Conservation (phyloP, 2,329 filamentous ascomycete species). For the Cordyceps fumosorosea region DNA sequence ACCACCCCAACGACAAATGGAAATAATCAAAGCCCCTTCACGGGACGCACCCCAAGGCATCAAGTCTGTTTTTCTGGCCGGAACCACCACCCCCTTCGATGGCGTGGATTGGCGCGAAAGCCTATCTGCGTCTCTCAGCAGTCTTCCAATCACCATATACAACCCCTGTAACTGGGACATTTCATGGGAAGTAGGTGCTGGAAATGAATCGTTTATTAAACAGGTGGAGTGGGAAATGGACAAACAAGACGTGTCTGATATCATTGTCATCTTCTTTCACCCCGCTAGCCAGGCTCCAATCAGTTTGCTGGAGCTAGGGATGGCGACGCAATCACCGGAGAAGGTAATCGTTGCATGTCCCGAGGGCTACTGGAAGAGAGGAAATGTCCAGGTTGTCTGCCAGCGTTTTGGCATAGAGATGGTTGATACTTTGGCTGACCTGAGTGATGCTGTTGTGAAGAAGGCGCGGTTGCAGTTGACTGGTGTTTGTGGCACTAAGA, state of each 20-base stretch:
- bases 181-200: neutral
- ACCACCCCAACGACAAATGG: neutral
- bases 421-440: neutral
- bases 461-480: neutral
- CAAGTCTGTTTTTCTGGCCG: neutral
- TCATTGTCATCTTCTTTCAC: neutral
- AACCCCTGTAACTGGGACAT: neutral
- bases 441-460: neutral
- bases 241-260: neutral
- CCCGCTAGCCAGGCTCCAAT: neutral
- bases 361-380: neutral
- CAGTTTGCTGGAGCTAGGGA: neutral
- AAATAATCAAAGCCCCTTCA: neutral
- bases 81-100: no score
- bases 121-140: neutral
- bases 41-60: rapidly evolving
- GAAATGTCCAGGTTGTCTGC: neutral
- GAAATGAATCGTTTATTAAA: neutral
- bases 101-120: neutral
- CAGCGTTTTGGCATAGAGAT: neutral
- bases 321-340: neutral
- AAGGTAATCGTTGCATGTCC: neutral
- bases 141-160: neutral
- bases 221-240: neutral
- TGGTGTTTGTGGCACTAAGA: no score